Conservation (phyloP, 805 yeast species). For the Yarrowia keelungensis region DNA sequence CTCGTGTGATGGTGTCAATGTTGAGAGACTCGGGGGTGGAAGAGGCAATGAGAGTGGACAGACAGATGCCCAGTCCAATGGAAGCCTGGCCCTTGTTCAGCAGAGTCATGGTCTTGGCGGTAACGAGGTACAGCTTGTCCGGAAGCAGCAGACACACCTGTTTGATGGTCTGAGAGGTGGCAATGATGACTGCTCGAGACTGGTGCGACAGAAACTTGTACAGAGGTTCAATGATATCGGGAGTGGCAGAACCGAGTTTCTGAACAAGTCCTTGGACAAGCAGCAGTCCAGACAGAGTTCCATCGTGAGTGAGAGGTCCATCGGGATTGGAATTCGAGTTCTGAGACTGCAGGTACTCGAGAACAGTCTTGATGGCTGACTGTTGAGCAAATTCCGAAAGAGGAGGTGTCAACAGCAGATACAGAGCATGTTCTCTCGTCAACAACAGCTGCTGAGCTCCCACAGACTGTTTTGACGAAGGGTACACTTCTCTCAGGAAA, state of each 20-base stretch:
- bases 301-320: conserved; percentile 14
- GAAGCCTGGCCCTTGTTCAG: conserved; percentile 42
- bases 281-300: conserved; percentile 37
- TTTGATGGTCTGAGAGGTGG: conserved; percentile 40
- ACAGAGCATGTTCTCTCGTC: conserved; percentile 16
- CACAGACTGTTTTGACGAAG: conserved; percentile 15
- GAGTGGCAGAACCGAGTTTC: conserved; percentile 48
- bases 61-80: conserved; percentile 47
- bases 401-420: conserved; percentile 10
- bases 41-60: conserved; percentile 46
- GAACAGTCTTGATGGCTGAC: conserved; percentile 45
- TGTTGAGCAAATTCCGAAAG: conserved; percentile 40
- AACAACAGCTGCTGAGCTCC: conserved; percentile 13
- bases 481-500: conserved; percentile 15
- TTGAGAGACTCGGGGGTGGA: conserved; percentile 45
- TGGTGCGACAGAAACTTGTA: conserved; percentile 39
- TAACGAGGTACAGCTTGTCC: conserved; percentile 40
- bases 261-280: conserved; percentile 44
- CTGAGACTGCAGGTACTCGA: conserved; percentile 41
- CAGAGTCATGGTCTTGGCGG: conserved; percentile 46
- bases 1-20: conserved; percentile 57
- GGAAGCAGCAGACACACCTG: conserved; percentile 40
- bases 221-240: conserved; percentile 28
- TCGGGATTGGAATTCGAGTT: conserved; percentile 20
- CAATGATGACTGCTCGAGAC: conserved; percentile 41